Evolutionary conservation across 176 grass and related monocot genomes (phyloP), one percentile per base, ranked within the genome.

Genomic region (Raddia distichophylla): DNA sequence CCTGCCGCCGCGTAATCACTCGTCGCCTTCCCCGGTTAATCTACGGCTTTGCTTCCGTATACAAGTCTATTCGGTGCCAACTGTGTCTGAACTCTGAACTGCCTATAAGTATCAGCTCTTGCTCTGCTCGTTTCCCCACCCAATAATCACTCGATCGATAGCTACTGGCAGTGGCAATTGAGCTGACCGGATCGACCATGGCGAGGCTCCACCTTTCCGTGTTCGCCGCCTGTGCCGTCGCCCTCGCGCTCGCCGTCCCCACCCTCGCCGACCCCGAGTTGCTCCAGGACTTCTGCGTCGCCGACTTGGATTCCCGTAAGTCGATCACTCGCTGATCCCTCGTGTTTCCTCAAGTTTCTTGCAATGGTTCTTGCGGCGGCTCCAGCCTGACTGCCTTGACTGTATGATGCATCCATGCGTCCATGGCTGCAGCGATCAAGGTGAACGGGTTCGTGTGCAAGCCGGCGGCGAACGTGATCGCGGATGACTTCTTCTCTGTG

Each of bases 261-360:
- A 56, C 78, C 1, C 20, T 91, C 44, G 86, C 81, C 53, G 94
- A 97, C 53, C 82, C 94, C 2, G 91, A 97, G 76, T 77, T 91
- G 89, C 94, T 97, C 43, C 94, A 97, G 56, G 94, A 97, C 66
- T 43, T 97, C 71, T 97, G 94, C 80, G 89, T 94, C 61, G 89
- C 94, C 0, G 94, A 97, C 69, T 3, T 64, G 49, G 20, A 11
- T 1, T 85, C 89, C 20, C 16, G 94, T 97, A 54, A 88, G 88
- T 61, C 2, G 34, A 7, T 46, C 11, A 11, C 3, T 52, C 50
- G 49, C 22, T 62, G 3, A n/a, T 5, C 18, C 16, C 2, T 10
- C 14, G 27, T 27, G 27, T 27, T 55, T 33, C 34, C 8, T 60
- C 37, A 22, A 51, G 27, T 17, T 64, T 37, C 13, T 47, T 20